Evolutionary conservation across 192 early-diverging fungal species (phyloP), one percentile per base, ranked within the genome.

Genomic region (Coemansia sp.): DNA sequence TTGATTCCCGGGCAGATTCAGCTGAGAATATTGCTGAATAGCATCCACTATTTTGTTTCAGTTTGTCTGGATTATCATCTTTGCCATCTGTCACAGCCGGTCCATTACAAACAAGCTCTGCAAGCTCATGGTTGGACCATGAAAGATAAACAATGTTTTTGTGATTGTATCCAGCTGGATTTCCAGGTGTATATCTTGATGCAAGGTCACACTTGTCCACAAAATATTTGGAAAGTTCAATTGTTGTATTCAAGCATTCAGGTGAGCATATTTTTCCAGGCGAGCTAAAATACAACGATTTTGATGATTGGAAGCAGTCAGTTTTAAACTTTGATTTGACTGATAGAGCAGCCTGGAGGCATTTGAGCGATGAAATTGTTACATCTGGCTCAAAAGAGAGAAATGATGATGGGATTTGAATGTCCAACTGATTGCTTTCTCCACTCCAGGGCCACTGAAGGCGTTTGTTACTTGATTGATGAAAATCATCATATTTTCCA

Each of bases 121-220:
- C 60, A 49, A 82, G 18, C 11, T 67, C 48, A 32, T 9, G 52
- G 56, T 82, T 69, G 0, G 79, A 67, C 79, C 79, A 82, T 47
- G 79, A 76, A 10, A 82, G 26, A 56, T 82, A 82, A 0, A 82
- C 75, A 0, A 72, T 63, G 9, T 82, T 61, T 44, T 73, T 82
- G 59, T 82, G 79, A 18, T 66, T 82, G 49, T 82, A 82, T 9
- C 74, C 79, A 5, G 70, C 68, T 4, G 79, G 75, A 26, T 71
- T 63, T 21, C 52, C 52, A 15, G 56, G 21, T 23, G 68, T 56
- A 2, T 65, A 32, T n/a, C 44, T 67, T 9, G n/a, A 43, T 47
- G 70, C 68, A 16, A 77, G 60, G 6, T 47, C 56, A 23, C 79
- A 82, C 44, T 62, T 40, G n/a, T 71, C 23, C 16, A 74, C 71